Conservation (phyloP, 352 stramenopile species). For the Pilasporangium apinafurcum region DNA sequence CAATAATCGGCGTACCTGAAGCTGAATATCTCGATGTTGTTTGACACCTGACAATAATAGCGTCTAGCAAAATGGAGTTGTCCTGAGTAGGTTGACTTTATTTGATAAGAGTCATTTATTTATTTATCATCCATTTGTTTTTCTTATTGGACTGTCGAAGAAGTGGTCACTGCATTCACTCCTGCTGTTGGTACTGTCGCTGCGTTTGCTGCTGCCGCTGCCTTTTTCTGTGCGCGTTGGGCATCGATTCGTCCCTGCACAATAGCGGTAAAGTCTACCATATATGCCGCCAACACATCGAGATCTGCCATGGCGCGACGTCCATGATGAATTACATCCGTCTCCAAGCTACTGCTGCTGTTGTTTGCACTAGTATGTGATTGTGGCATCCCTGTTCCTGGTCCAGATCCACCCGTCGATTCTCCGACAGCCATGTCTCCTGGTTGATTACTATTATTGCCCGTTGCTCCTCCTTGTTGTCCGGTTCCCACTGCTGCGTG, state of each 20-base stretch:
- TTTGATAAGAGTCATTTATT: too few relatives aligned
- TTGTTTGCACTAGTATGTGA: neutral
- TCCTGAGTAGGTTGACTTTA: too few relatives aligned
- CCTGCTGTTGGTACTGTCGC: neutral
- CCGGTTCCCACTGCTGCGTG: conserved; percentile 10
- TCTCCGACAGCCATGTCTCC: neutral
- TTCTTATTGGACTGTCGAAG: too few relatives aligned
- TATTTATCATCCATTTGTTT: too few relatives aligned
- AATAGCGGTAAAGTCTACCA: conserved; percentile 89
- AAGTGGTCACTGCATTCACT: too few relatives aligned
- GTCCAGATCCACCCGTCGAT: neutral
- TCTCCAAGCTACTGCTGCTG: conserved; percentile 31
- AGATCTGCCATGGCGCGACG: conserved; percentile 84
- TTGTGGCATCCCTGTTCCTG: too few relatives aligned
- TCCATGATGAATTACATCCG: conserved; percentile 82
- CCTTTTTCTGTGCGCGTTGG: conserved; percentile 69
- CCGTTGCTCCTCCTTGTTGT: neutral
- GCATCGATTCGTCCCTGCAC: conserved; percentile 66
- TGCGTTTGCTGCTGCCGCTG: conserved; percentile 1
- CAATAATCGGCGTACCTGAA: too few relatives aligned
- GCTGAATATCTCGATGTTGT: too few relatives aligned
- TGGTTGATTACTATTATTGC: neutral
- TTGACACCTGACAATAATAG: too few relatives aligned
- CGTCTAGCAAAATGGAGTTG: too few relatives aligned
- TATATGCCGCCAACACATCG: conserved; percentile 91